These are phyloP conservation scores for Fusarium xylarioides DNA, from an alignment of 2,329 filamentous ascomycete species.

Conservation along the genomic window DNA sequence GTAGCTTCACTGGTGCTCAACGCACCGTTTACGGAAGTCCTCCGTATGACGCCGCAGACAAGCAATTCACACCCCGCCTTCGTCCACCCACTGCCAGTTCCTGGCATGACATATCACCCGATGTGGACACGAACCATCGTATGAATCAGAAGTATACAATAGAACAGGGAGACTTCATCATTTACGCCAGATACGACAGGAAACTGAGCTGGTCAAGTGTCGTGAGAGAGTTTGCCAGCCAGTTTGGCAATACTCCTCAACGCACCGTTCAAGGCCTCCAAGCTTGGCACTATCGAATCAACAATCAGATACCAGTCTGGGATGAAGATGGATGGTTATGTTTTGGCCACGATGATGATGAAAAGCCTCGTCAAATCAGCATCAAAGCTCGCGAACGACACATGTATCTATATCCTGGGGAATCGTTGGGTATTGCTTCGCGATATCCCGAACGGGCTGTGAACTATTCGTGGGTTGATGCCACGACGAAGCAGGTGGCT, in stretches of 20 bases:
- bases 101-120: not conserved
- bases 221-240: not conserved
- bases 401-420: slow-evolving; percentile 43
- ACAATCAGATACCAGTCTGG: not conserved
- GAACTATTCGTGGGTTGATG: slow-evolving; percentile 56
- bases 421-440: slow-evolving; percentile 49
- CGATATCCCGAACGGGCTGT: slow-evolving; percentile 58
- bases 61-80: slow-evolving; percentile 50
- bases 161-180: not conserved
- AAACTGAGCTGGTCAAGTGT: not conserved
- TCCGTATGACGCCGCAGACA: not conserved
- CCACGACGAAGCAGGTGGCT: slow-evolving; percentile 49
- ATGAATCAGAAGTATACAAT: not conserved
- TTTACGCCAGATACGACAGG: not conserved
- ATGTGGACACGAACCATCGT: not conserved
- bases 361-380: slow-evolving; percentile 10
- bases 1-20: not conserved
- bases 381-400: slow-evolving; percentile 52
- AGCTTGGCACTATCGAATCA: not conserved
- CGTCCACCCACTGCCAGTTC: slow-evolving; percentile 27
- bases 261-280: not conserved
- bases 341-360: not conserved
- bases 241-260: not conserved
- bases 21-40: not conserved
- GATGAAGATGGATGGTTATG: not conserved